These are phyloP conservation scores for Candolleomyces aberdarensis DNA, from an alignment of 768 basidiomycete species.

Conservation along the genomic window DNA sequence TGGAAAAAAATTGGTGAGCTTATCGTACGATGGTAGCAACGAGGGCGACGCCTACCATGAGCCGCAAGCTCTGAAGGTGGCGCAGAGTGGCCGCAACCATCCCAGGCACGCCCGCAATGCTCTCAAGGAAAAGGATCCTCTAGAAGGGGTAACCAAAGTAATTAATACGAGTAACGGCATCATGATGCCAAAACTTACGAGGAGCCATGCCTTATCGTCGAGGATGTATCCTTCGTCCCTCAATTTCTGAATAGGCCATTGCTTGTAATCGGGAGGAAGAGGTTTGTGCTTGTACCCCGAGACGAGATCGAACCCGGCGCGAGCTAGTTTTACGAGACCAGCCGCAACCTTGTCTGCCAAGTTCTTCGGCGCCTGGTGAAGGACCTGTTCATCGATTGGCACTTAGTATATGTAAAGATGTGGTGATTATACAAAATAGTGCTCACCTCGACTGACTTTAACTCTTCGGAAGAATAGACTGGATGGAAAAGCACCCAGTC, in stretches of 20 bases:
- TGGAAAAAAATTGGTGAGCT: slow-evolving; percentile 17
- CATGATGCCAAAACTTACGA: slow-evolving; percentile 35
- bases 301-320: slow-evolving; percentile 77
- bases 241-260: slow-evolving; percentile 69
- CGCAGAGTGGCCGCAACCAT: slow-evolving; percentile 91
- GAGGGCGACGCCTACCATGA: slow-evolving; percentile 58
- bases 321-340: slow-evolving; percentile 54
- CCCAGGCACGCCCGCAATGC: slow-evolving; percentile 91
- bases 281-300: slow-evolving; percentile 81
- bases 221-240: slow-evolving; percentile 72
- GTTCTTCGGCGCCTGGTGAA: slow-evolving; percentile 63
- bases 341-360: slow-evolving; percentile 72
- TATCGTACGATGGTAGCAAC: neutral
- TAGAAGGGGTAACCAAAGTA: slow-evolving; percentile 13
- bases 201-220: slow-evolving; percentile 73
- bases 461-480: slow-evolving; percentile 75
- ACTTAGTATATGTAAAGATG: too few relatives aligned
- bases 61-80: slow-evolving; percentile 83
- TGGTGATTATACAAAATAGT: neutral
- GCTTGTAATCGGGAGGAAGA: slow-evolving; percentile 52
- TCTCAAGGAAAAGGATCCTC: slow-evolving; percentile 70
- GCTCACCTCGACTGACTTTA: slow-evolving; percentile 67
- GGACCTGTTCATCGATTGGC: slow-evolving; percentile 42
- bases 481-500: slow-evolving; percentile 95
- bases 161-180: slow-evolving; percentile 2